Percentiles rank a stretch among this genome's conserved stretches.
These are phyloP conservation scores for Suillus clintonianus DNA, from an alignment of 768 basidiomycete genomes.

Conservation along the genomic window DNA sequence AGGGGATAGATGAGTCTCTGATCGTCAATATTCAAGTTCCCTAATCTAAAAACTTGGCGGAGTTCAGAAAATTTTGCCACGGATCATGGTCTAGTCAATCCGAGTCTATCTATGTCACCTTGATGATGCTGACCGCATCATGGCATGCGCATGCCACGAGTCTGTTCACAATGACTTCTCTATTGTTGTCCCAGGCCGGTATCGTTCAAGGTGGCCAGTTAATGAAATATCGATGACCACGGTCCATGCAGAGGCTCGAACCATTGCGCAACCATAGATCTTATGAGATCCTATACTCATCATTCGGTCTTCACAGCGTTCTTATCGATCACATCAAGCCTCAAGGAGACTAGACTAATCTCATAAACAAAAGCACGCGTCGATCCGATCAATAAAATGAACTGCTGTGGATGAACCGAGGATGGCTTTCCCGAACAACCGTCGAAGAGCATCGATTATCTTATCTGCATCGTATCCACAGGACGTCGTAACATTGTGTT, in stretches of 20 bases:
- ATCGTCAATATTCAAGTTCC: conserved; percentile 20
- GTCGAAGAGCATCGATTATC: background rate
- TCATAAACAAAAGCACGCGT: background rate
- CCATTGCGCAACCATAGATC: too few species aligned
- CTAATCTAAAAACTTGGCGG: conserved; percentile 58
- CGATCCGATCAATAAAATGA: background rate
- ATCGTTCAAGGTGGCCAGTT: background rate
- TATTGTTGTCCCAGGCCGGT: background rate
- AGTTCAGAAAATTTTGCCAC: conserved; percentile 43
- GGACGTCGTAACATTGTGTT: conserved; percentile 9
- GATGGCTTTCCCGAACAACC: background rate
- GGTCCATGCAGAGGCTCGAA: background rate
- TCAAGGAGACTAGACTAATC: background rate
- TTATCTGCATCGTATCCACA: background rate
- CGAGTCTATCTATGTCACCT: background rate
- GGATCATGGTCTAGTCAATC: conserved; percentile 4
- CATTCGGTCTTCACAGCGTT: background rate
- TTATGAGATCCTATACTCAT: background rate
- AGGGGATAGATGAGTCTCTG: conserved; percentile 28
- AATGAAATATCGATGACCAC: background rate
- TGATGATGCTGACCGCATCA: too few species aligned
- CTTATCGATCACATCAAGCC: background rate
- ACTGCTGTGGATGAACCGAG: background rate
- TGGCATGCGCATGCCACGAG: background rate
- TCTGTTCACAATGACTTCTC: background rate